Conservation (phyloP, 495 filamentous ascomycete genomes). For the Ramalina intermedia region DNA sequence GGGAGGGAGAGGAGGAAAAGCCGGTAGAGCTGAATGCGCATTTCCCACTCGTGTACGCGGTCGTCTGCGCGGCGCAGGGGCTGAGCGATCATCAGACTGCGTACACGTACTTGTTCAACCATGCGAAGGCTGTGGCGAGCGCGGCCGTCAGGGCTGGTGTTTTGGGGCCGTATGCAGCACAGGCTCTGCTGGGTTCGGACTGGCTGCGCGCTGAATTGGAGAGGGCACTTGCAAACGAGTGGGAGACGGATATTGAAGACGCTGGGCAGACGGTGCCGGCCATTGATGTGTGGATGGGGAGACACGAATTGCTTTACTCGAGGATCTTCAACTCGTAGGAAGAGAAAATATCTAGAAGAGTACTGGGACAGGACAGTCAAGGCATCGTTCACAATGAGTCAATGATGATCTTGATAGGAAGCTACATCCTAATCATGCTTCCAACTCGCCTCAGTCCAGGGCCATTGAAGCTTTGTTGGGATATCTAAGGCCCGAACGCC, state of each 20-base stretch:
- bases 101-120: conserved; percentile 76
- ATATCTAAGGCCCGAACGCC: not conserved
- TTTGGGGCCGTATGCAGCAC: conserved; percentile 86
- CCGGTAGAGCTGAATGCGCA: conserved; percentile 42
- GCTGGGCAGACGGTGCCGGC: conserved; percentile 79
- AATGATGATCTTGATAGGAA: not conserved
- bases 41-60: conserved; percentile 68
- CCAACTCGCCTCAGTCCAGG: not conserved
- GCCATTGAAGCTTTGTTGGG: not conserved
- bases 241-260: conserved; percentile 44
- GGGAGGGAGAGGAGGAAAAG: conserved; percentile 14
- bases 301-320: conserved; percentile 90
- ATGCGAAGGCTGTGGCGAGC: conserved; percentile 76
- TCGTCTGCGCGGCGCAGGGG: conserved; percentile 47
- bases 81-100: conserved; percentile 50
- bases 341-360: not conserved
- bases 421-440: not conserved
- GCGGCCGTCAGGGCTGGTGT: conserved; percentile 80
- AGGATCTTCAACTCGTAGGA: conserved; percentile 79
- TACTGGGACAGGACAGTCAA: not conserved
- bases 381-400: not conserved
- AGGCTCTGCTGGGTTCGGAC: conserved; percentile 59
- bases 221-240: conserved; percentile 45
- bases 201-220: conserved; percentile 47
- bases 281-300: conserved; percentile 86